These are phyloP conservation scores for Solanum microdontum DNA, from an alignment of 257 asterid genomes.

Conservation along the genomic window DNA sequence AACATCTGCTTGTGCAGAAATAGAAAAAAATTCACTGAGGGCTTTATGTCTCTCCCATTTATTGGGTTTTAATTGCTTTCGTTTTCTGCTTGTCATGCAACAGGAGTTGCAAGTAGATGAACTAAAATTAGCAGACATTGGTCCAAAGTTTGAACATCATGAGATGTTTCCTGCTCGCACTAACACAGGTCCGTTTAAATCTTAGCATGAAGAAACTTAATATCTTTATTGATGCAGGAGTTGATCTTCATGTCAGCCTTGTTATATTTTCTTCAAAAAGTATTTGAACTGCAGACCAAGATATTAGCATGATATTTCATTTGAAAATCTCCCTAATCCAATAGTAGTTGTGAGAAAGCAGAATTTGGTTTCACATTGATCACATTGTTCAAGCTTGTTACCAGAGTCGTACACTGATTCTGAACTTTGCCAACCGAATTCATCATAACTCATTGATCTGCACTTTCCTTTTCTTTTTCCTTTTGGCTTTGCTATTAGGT, in stretches of 20 bases:
- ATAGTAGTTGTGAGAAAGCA: background rate
- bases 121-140: constrained; percentile 61
- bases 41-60: background rate
- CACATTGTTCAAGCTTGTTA: background rate
- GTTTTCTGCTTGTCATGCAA: background rate
- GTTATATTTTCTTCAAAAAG: background rate
- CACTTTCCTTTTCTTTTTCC: background rate
- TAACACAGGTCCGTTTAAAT: constrained; percentile 57
- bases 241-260: constrained; percentile 22
- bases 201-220: background rate
- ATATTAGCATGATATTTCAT: background rate
- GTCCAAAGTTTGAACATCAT: constrained; percentile 83
- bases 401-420: background rate
- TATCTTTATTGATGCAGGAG: background rate
- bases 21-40: background rate
- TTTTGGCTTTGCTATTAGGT: background rate
- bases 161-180: constrained; percentile 84
- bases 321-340: background rate
- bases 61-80: background rate
- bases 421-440: background rate
- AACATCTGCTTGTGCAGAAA: background rate
- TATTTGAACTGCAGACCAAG: background rate
- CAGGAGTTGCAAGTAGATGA: constrained; percentile 77
- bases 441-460: background rate
- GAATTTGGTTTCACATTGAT: background rate